A percentile compares a stretch with the other conserved stretches of the same genome.
These are phyloP conservation scores for Alisma plantagoaquatica DNA, from an alignment of 106 monocot genomes.

Conservation along the genomic window DNA sequence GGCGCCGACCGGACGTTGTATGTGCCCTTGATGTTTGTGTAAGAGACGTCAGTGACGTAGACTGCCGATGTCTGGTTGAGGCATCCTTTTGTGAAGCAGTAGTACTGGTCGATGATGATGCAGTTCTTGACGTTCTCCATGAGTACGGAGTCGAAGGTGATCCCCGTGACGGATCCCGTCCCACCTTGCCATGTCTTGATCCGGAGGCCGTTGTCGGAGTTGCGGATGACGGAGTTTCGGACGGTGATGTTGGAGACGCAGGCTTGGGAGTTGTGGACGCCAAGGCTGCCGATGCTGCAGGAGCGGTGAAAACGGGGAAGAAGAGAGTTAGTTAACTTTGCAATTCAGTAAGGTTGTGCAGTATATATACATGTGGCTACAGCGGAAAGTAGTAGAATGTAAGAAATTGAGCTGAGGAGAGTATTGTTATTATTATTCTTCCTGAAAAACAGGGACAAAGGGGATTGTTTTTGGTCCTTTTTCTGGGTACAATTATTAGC, in stretches of 20 bases:
- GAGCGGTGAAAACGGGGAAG: no score
- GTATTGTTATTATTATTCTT: no score
- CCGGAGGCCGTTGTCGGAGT: conserved; percentile 87
- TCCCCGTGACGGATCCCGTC: conserved; percentile 50
- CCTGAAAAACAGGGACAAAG: no score
- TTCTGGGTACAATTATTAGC: no score
- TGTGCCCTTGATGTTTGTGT: conserved; percentile 67
- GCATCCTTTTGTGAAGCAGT: conserved; percentile 76
- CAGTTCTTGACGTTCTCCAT: conserved; percentile 94
- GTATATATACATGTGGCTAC: not conserved
- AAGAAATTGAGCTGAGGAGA: not conserved
- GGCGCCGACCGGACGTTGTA: conserved; percentile 80
- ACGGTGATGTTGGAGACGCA: conserved; percentile 86
- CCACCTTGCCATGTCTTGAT: conserved; percentile 99
- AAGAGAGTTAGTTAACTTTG: not conserved
- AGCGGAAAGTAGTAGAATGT: not conserved
- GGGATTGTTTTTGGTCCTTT: no score
- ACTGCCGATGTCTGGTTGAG: conserved; percentile 77
- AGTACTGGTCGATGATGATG: conserved; percentile 97
- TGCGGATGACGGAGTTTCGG: conserved; percentile 50
- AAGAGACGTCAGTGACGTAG: conserved; percentile 56
- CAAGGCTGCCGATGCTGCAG: conserved; percentile 93
- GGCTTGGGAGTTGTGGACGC: conserved; percentile 73
- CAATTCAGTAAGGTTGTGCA: not conserved
- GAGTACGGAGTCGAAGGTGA: conserved; percentile 47